Evolutionary conservation across 148 eudicot species (phyloP).

Genomic region (Nyssa sinensis): DNA sequence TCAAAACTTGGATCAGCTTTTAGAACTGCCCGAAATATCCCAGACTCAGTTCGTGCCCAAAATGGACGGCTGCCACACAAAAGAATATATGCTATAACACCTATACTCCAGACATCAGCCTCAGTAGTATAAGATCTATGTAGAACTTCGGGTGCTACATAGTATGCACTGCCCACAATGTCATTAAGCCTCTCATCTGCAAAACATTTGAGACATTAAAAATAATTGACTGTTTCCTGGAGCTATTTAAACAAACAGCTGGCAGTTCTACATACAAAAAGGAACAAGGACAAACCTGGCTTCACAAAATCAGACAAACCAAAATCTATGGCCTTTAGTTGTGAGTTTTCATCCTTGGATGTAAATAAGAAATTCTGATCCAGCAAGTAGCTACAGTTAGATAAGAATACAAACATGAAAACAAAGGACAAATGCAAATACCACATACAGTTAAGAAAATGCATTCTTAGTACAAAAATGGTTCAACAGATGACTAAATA

Average conservation of each 20-base stretch:
- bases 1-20: constrained; percentile 92
- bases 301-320: constrained; percentile 98
- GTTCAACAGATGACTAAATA: not conserved
- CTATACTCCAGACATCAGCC: constrained; percentile 98
- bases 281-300: constrained; percentile 64
- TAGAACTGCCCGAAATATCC: constrained; percentile 81
- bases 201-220: constrained; percentile 11
- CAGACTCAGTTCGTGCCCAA: constrained; percentile 99
- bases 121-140: constrained; percentile 89
- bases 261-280: not conserved
- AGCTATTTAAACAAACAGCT: not conserved
- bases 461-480: not conserved
- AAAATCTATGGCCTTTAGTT: constrained; percentile 91
- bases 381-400: constrained; percentile 29
- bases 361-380: constrained; percentile 84
- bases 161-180: constrained; percentile 97
- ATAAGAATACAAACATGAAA: constrained; percentile 5
- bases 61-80: constrained; percentile 97
- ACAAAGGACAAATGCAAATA: not conserved
- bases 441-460: not conserved
- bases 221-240: not conserved
- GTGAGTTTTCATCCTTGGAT: constrained; percentile 78
- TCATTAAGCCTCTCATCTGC: constrained; percentile 91
- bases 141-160: constrained; percentile 97
- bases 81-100: constrained; percentile 88